These are phyloP conservation scores for Backusella tarrabulga DNA, from an alignment of 192 early-diverging fungal species.

Conservation along the genomic window DNA sequence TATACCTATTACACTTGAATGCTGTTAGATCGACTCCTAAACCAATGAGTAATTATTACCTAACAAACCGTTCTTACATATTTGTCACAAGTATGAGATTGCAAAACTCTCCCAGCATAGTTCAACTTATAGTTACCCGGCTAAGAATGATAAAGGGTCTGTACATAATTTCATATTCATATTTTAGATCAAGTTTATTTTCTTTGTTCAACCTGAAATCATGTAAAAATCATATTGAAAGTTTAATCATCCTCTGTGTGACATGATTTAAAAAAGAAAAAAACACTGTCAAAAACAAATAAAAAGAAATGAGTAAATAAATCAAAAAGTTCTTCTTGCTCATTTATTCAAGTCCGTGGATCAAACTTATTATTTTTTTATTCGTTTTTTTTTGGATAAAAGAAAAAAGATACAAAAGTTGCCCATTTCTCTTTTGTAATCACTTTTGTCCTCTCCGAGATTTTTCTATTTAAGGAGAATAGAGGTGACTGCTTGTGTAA, in stretches of 20 bases:
- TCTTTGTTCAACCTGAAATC: not conserved
- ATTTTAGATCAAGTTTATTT: not conserved
- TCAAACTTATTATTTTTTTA: not conserved
- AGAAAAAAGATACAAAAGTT: not conserved
- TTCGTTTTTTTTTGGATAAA: not conserved
- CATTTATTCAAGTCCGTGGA: not conserved
- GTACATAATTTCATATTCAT: not conserved
- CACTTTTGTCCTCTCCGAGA: constrained; percentile 1
- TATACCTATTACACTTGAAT: not conserved
- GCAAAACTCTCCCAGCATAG: not conserved
- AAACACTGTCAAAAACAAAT: not conserved
- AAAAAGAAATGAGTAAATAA: not conserved
- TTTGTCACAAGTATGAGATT: not conserved
- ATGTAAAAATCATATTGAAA: constrained; percentile 1
- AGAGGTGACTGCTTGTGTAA: constrained; percentile 4
- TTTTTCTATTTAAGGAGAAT: not conserved
- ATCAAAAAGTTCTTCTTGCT: not conserved
- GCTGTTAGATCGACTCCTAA: not conserved
- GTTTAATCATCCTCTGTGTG: not conserved
- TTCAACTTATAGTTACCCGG: not conserved
- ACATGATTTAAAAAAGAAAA: not conserved
- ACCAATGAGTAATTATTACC: not conserved
- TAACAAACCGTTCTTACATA: not conserved
- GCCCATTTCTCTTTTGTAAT: not conserved
- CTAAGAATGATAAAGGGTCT: not conserved